These are phyloP conservation scores for Neocallimastix lanati DNA, from an alignment of 192 early-diverging fungal genomes.

Conservation along the genomic window DNA sequence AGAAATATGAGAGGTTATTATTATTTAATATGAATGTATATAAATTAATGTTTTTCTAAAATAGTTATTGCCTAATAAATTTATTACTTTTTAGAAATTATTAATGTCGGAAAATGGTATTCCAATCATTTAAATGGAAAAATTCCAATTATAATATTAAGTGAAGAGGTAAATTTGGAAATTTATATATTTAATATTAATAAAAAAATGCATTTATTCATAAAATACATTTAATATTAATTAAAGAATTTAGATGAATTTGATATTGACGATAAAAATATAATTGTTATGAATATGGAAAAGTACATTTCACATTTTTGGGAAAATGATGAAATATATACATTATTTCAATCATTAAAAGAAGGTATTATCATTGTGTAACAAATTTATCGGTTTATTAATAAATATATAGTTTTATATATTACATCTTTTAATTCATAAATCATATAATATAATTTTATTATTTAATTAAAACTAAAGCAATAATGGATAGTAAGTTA, in stretches of 20 bases:
- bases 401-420: too few species aligned
- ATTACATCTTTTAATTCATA: too few species aligned
- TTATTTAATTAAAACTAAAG: neutral
- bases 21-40: too few species aligned
- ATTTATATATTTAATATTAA: too few species aligned
- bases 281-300: constrained; percentile 17
- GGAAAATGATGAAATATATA: constrained; percentile 15
- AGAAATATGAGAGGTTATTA: constrained; percentile 13
- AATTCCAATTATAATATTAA: constrained; percentile 22
- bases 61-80: too few species aligned
- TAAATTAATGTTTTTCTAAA: too few species aligned
- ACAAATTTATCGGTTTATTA: too few species aligned
- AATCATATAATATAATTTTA: too few species aligned
- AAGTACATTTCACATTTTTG: constrained; percentile 16
- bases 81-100: constrained; percentile 22
- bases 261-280: neutral
- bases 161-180: constrained; percentile 12
- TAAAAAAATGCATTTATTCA: too few species aligned
- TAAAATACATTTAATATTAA: too few species aligned
- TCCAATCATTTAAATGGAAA: constrained; percentile 17
- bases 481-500: neutral
- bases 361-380: constrained; percentile 32
- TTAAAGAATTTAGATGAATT: constrained; percentile 8
- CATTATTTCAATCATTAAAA: constrained; percentile 21
- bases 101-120: constrained; percentile 37